Conservation (phyloP, 2,329 filamentous ascomycete genomes). For the Penicillium paneum region DNA sequence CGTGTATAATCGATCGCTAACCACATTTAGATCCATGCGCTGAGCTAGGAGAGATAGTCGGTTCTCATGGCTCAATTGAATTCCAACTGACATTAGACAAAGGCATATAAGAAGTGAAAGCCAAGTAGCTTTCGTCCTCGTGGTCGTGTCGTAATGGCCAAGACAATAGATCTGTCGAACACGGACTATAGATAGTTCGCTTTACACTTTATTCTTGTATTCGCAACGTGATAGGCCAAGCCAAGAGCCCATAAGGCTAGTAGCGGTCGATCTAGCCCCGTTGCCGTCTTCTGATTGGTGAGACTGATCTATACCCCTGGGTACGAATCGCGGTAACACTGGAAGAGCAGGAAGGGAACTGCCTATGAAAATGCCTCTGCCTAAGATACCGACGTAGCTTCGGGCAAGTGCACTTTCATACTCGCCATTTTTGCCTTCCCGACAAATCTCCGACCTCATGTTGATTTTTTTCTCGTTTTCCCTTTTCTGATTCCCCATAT, state of each 20-base stretch:
- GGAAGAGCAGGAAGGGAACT: background rate
- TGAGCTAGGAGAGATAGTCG: no score
- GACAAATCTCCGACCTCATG: background rate
- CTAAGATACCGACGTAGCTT: background rate
- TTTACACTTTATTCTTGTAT: no score
- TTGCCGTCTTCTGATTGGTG: background rate
- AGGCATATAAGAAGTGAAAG: no score
- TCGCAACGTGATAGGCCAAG: background rate
- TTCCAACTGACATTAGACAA: no score
- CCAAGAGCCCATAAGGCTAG: background rate
- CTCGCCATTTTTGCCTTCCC: background rate
- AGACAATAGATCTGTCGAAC: no score
- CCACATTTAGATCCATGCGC: background rate
- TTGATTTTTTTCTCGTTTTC: background rate
- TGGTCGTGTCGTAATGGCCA: no score
- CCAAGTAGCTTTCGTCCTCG: no score
- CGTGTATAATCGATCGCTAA: background rate
- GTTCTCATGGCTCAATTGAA: no score
- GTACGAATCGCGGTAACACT: background rate
- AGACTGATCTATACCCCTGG: background rate
- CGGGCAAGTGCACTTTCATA: background rate
- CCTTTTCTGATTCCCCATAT: background rate
- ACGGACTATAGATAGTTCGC: no score
- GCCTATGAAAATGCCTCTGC: background rate
- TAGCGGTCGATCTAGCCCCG: background rate